A percentile compares a stretch with the other conserved stretches of the same genome.
These are phyloP conservation scores for Jamesozyma hellenica DNA, from an alignment of 805 yeast species.

Conservation along the genomic window DNA sequence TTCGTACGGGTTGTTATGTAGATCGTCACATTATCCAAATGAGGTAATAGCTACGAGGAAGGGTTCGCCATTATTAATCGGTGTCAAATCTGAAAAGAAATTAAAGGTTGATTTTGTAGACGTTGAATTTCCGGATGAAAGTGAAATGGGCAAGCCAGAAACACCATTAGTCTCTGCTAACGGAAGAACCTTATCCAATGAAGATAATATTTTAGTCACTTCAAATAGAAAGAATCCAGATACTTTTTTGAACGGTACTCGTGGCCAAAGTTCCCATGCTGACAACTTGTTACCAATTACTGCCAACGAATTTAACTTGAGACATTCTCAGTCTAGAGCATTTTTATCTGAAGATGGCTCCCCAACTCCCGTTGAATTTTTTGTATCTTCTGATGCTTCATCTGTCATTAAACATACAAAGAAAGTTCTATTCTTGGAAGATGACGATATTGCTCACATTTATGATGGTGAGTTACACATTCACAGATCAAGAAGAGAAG, in stretches of 20 bases:
- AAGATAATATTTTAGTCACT: slow-evolving; percentile 1
- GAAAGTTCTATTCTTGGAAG: slow-evolving; percentile 91
- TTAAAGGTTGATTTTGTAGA: slow-evolving; percentile 97
- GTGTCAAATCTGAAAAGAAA: slow-evolving; percentile 92
- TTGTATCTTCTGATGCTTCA: slow-evolving; percentile 93
- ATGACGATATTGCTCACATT: slow-evolving; percentile 97
- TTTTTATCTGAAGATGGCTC: slow-evolving; percentile 87
- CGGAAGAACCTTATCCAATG: slow-evolving; percentile 4
- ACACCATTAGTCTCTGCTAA: slow-evolving; percentile 21
- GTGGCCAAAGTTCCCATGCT: background rate
- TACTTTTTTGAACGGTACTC: slow-evolving; percentile 5
- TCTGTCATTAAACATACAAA: slow-evolving; percentile 95
- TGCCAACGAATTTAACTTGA: slow-evolving; percentile 45
- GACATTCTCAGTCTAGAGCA: slow-evolving; percentile 93
- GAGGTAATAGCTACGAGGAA: slow-evolving; percentile 95
- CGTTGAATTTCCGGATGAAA: slow-evolving; percentile 83
- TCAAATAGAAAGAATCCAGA: slow-evolving; percentile 5
- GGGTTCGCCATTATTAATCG: slow-evolving; percentile 94
- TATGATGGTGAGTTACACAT: slow-evolving; percentile 97
- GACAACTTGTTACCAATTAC: slow-evolving; percentile 41
- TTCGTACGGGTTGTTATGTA: slow-evolving; percentile 91
- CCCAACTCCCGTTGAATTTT: slow-evolving; percentile 92
- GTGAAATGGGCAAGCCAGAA: slow-evolving; percentile 29
- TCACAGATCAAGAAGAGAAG: slow-evolving; percentile 86
- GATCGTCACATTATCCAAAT: slow-evolving; percentile 85